Base-by-base conservation (phyloP, 192 early-diverging fungal genomes). In the Coemansia sp. region DNA sequence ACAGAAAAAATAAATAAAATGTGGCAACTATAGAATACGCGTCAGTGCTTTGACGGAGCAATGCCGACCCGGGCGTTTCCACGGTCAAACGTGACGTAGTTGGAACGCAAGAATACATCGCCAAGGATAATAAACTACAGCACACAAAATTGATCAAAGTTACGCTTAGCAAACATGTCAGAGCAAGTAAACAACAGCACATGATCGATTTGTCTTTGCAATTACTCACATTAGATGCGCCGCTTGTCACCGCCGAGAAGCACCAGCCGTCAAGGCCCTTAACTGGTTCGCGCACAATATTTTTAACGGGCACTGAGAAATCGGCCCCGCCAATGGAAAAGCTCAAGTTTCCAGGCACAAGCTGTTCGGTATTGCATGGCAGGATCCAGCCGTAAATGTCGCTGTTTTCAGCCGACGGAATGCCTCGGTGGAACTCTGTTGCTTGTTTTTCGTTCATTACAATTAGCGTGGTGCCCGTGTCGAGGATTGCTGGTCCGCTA, bases 61-160 rank as follows among this genome's bases (percentile, higher is more conserved):
- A 87, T 82, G 18, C 83, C 84, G 12, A 89, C 77, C 16, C 71
- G 67, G n/a, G 77, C 65, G 12, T 77, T 66, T 25, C 78, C 81
- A 16, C 86, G 85, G 27, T 87, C 80, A 64, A 85, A 89, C 24
- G 85, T 82, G 18, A 84, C 75, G 60, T 88, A 88, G 65, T 84
- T 84, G 44, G 86, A 85, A 59, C 85, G 83, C 50, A 89, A 65
- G 66, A 88, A 89, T 14, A 85, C 68, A 62, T 87, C 86, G 38
- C 88, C 88, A 23, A 89, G 66, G 50, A 89, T 89, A 21, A 75
- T 67, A 65, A 71, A 74, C 69, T 77, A 77, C 60, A 48, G 18
- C 49, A 1, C 30, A 31, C 8, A 35, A 18, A 33, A 54, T 33
- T 35, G 8, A 11, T 35, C 28, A 47, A 42, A 23, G 40, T 19